These are phyloP conservation scores for Schwanniomyces vanrijiae DNA, from an alignment of 805 yeast genomes.

Conservation along the genomic window DNA sequence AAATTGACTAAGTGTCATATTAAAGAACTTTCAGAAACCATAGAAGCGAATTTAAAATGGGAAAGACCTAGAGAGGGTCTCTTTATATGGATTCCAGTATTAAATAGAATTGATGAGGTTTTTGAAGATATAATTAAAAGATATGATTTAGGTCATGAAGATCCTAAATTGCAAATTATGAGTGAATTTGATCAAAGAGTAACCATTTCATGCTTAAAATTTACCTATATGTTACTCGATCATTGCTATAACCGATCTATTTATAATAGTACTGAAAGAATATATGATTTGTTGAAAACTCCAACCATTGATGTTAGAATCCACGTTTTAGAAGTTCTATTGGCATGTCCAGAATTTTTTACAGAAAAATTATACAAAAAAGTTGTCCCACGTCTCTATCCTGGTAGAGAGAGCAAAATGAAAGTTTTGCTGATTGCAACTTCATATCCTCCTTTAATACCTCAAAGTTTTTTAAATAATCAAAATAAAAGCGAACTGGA, in stretches of 20 bases:
- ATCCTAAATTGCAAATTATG: constrained; percentile 48
- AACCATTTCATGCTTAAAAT: constrained; percentile 54
- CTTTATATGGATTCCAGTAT: constrained; percentile 71
- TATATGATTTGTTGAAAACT: constrained; percentile 57
- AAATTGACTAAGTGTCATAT: constrained; percentile 37
- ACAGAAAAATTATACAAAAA: constrained; percentile 44
- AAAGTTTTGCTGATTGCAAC: constrained; percentile 55
- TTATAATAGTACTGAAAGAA: constrained; percentile 64
- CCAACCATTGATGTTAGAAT: constrained; percentile 60
- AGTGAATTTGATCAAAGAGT: constrained; percentile 45
- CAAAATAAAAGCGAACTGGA: constrained; percentile 13
- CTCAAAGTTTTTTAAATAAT: constrained; percentile 28
- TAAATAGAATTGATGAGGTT: constrained; percentile 73
- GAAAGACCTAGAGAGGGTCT: constrained; percentile 67
- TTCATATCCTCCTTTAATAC: constrained; percentile 49
- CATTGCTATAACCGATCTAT: constrained; percentile 67
- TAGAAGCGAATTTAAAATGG: constrained; percentile 49
- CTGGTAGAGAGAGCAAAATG: constrained; percentile 43
- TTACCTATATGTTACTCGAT: constrained; percentile 62
- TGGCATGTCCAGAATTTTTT: constrained; percentile 61
- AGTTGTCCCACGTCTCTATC: constrained; percentile 13
- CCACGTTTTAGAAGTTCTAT: constrained; percentile 59
- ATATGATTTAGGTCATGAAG: constrained; percentile 50
- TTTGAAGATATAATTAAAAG: constrained; percentile 53
- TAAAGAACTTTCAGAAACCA: constrained; percentile 38